These are phyloP conservation scores for Cyathus striatus DNA, from an alignment of 768 basidiomycete genomes.

Conservation along the genomic window DNA sequence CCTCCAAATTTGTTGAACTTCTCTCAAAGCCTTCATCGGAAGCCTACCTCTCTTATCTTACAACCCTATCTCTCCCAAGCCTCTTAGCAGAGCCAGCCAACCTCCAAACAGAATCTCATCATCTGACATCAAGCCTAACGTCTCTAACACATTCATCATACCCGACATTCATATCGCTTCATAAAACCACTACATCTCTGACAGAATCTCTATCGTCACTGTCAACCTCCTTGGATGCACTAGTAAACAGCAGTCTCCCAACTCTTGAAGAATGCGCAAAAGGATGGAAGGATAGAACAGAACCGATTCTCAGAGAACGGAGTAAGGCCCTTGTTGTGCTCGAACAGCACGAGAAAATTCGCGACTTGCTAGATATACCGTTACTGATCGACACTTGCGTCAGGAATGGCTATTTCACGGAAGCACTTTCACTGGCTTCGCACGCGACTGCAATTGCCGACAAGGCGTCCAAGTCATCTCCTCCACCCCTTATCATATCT, in stretches of 20 bases:
- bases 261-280: slow-evolving; percentile 69
- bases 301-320: slow-evolving; percentile 68
- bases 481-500: slow-evolving; percentile 47
- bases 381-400: slow-evolving; percentile 91
- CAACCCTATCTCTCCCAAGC: slow-evolving; percentile 58
- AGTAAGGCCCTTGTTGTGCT: slow-evolving; percentile 78
- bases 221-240: slow-evolving; percentile 63
- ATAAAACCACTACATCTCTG: slow-evolving; percentile 72
- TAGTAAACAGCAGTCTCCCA: slow-evolving; percentile 68
- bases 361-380: slow-evolving; percentile 88
- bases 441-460: slow-evolving; percentile 56
- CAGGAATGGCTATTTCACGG: slow-evolving; percentile 86
- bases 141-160: slow-evolving; percentile 89
- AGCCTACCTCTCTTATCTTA: slow-evolving; percentile 61
- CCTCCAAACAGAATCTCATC: slow-evolving; percentile 80
- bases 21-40: slow-evolving; percentile 25
- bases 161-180: slow-evolving; percentile 86
- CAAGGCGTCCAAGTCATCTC: slow-evolving; percentile 26
- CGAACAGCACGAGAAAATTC: slow-evolving; percentile 90
- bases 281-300: slow-evolving; percentile 69
- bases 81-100: slow-evolving; percentile 70
- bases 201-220: slow-evolving; percentile 69
- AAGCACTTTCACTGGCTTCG: slow-evolving; percentile 80
- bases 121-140: slow-evolving; percentile 84
- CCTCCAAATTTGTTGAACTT: slow-evolving; percentile 16